A percentile compares a stretch with the other conserved stretches of the same genome.
Evolutionary conservation across 768 basidiomycete species (phyloP).

Genomic region (Tricholoma bakamatsutake): DNA sequence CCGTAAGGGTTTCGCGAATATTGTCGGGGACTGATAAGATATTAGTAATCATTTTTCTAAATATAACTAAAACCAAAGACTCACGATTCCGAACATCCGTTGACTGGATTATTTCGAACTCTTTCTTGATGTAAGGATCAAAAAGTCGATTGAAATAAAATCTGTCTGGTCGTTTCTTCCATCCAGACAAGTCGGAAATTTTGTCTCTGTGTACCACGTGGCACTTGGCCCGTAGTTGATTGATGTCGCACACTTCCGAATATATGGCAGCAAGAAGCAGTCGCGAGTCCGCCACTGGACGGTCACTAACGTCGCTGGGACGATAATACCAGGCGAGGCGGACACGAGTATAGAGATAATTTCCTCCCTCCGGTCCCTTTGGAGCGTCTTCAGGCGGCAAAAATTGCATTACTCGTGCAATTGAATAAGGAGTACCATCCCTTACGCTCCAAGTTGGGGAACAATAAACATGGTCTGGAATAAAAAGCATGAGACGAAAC

Average conservation of each 20-base stretch:
- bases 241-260: constrained; percentile 93
- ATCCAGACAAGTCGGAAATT: constrained; percentile 86
- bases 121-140: constrained; percentile 96
- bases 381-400: constrained; percentile 71
- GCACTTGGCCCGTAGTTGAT: constrained; percentile 89
- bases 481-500: constrained; percentile 24
- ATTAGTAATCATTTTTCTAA: constrained; percentile 16
- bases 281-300: constrained; percentile 85
- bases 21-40: constrained; percentile 64
- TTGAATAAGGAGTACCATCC: constrained; percentile 92
- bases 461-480: constrained; percentile 94
- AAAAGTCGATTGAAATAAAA: constrained; percentile 97
- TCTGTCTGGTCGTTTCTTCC: constrained; percentile 91
- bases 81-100: constrained; percentile 84
- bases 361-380: constrained; percentile 60
- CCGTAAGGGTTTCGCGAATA: constrained; percentile 69
- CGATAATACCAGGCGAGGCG: constrained; percentile 96
- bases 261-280: constrained; percentile 93
- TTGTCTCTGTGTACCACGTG: constrained; percentile 94
- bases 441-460: constrained; percentile 89
- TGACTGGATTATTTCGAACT: constrained; percentile 92
- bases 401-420: constrained; percentile 97
- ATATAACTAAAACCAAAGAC: constrained; percentile 25
- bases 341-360: constrained; percentile 73
- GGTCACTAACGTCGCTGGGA: constrained; percentile 91